Conservation (phyloP, 2,329 filamentous ascomycete species). For the Colletotrichum gigasporum region DNA sequence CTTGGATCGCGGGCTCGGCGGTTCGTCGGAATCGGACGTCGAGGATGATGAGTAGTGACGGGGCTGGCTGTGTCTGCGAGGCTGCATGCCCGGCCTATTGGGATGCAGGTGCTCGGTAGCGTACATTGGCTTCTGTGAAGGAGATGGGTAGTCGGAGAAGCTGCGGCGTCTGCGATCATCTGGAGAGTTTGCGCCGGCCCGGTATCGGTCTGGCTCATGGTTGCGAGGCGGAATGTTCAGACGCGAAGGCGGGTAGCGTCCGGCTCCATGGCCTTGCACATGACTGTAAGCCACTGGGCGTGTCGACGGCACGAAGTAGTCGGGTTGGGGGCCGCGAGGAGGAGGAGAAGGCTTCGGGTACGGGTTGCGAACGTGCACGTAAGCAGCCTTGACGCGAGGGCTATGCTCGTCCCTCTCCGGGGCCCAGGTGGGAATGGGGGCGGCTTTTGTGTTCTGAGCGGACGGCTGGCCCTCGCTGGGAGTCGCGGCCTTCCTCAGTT, state of each 20-base stretch:
- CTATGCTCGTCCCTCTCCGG: constrained; percentile 46
- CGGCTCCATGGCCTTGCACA: constrained; percentile 51
- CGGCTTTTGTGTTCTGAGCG: constrained; percentile 40
- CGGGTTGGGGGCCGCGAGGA: constrained; percentile 38
- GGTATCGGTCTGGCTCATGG: constrained; percentile 41
- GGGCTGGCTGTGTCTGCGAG: constrained; percentile 61
- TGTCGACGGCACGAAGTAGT: constrained; percentile 41
- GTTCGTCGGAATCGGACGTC: constrained; percentile 47
- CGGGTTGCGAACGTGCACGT: constrained; percentile 44
- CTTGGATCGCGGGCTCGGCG: constrained; percentile 37
- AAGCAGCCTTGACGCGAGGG: constrained; percentile 47
- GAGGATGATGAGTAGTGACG: constrained; percentile 53
- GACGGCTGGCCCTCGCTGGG: constrained; percentile 44
- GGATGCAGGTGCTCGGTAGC: constrained; percentile 45
- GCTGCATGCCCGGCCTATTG: constrained; percentile 40
- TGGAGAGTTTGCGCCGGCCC: constrained; percentile 47
- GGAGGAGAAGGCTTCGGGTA: constrained; percentile 36
- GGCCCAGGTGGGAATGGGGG: constrained; percentile 35
- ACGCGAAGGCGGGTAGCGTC: constrained; percentile 44
- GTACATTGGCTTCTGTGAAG: constrained; percentile 42
- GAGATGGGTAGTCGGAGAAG: constrained; percentile 59
- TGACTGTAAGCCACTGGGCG: constrained; percentile 49
- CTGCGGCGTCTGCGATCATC: constrained; percentile 59
- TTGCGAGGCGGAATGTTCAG: constrained; percentile 42
- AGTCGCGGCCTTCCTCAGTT: constrained; percentile 70